Percentiles rank a stretch among this genome's conserved stretches.
These are phyloP conservation scores for Penicillium lividum DNA, from an alignment of 495 filamentous ascomycete genomes.

Conservation along the genomic window DNA sequence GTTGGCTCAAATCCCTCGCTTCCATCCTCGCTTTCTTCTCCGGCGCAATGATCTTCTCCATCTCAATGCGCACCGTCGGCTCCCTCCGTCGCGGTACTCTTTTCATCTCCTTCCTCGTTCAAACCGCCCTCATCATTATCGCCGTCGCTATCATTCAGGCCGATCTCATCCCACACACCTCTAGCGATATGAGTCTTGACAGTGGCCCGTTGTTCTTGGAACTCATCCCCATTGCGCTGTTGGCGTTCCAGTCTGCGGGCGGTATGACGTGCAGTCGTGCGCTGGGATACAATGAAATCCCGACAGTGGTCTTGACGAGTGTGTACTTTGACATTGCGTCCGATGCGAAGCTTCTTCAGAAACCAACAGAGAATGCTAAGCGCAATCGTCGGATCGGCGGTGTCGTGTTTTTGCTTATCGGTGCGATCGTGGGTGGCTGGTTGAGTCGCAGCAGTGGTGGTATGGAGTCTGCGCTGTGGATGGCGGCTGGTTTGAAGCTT, in stretches of 20 bases:
- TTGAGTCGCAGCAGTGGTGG: conserved; percentile 57
- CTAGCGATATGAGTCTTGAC: conserved; percentile 26
- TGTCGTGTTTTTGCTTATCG: conserved; percentile 57
- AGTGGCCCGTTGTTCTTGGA: conserved; percentile 43
- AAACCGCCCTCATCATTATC: conserved; percentile 55
- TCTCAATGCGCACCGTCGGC: conserved; percentile 35
- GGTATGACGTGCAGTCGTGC: conserved; percentile 65
- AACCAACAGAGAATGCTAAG: conserved; percentile 57
- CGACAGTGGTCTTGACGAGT: conserved; percentile 71
- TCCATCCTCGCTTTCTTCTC: conserved; percentile 59
- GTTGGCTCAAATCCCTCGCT: conserved; percentile 63
- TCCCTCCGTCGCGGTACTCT: conserved; percentile 53
- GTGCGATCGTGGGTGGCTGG: conserved; percentile 65
- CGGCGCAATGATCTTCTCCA: conserved; percentile 53
- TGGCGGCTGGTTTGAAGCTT: conserved; percentile 60
- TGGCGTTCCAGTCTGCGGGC: conserved; percentile 72
- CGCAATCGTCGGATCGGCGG: conserved; percentile 62
- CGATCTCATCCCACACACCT: conserved; percentile 46
- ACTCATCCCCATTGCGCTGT: conserved; percentile 59
- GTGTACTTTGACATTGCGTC: conserved; percentile 68
- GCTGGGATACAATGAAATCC: conserved; percentile 67
- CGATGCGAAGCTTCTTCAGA: conserved; percentile 53
- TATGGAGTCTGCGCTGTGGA: conserved; percentile 58
- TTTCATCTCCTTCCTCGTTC: conserved; percentile 57
- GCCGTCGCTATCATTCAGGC: conserved; percentile 59